Base-by-base conservation (phyloP, 1,139 yeast species). In the Barnettozyma hawaiiensis region DNA sequence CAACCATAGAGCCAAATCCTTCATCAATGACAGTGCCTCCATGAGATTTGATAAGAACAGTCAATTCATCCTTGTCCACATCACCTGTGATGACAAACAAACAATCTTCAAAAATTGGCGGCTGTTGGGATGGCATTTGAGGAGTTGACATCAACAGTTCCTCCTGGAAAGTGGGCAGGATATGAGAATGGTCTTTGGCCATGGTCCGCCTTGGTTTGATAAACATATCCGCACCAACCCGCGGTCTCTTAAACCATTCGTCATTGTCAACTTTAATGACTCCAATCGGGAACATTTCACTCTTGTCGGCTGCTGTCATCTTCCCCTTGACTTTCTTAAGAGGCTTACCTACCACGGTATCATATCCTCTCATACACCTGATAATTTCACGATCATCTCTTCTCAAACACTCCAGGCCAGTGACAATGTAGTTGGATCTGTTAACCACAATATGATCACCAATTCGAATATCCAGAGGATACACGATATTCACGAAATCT, bases 361-460 rank as follows among this genome's bases (percentile, higher is more conserved):
- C 78, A 54, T 66, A 81, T 0, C 87, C 87, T 52, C 86, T 61
- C 43, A 78, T 65, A 53, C 86, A 80, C 34, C 65, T 58, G 6
- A 79, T 69, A 0, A 52, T 43, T 7, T 42, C 42, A 4, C 54
- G 54, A 2, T 54, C 53, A 37, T 55, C 53, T 7, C 40, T 41
- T 32, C 35, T 26, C n/a, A 39, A 47, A 39, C 64, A 56, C 33
- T 65, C 61, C 31, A 81, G 58, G 2, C 81, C 84, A 2, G 71
- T 65, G 1, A 81, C 76, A 11, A 56, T 51, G 46, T 66, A 74
- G 12, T 57, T 57, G n/a, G 47, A 49, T 8, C 56, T 59, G 11
- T 51, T 52, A 43, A 61, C 51, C 8, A 54, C 57, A 1, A 73
- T 63, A 1, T 40, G 43, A 47, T 72, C 76, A 2, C 75, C 76